Evolutionary conservation across 1,284 basidiomycete genomes (phyloP), one percentile per base, ranked within the genome.

Genomic region (Cutaneotrichosporon spelunceum): DNA sequence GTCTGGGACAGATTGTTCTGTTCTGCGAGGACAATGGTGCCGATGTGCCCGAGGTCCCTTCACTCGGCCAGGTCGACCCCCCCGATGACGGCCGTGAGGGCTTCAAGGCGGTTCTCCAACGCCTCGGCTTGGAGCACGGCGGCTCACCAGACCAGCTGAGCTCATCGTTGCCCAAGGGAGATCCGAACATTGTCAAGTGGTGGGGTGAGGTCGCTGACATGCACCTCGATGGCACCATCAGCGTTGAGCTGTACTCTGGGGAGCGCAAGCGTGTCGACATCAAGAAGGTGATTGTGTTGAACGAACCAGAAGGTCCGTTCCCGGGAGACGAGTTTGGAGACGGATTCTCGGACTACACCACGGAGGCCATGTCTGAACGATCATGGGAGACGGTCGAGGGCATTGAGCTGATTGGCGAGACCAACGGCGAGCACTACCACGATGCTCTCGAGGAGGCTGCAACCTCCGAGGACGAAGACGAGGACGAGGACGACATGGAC

Each of bases 1-100:
- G 86, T 53, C 83, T 89, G 24, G 90, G 91, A 13, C 90, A 94
- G 70, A 85, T 87, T 62, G 91, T 96, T 19, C 87, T 97, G 67
- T 82, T 93, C 59, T 72, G 73, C 44, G 52, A 61, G 1, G 62
- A 74, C 58, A 78, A 77, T 53, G 71, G 65, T 14, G 62, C 69
- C 6, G 48, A 64, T 0, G 44, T 63, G 1, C 77, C 77, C 6
- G 69, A 72, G 36, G 74, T 78, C 0, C 73, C 75, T 4, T 39
- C 65, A 2, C 66, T 79, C 1, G 77, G 77, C 9, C 67, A 69
- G 49, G 61, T 66, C 52, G 67, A 71, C 48, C 61, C 71, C 34
- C 64, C 65, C 9, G 61, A 72, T 39, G 68, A 69, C 49, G 61
- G 60, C 16, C 62, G 60, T 6, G 61, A 63, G 1, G 59, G 61